Evolutionary conservation across 73 alveolate genomes (phyloP).

Genomic region (Tetrahymena borealis): DNA sequence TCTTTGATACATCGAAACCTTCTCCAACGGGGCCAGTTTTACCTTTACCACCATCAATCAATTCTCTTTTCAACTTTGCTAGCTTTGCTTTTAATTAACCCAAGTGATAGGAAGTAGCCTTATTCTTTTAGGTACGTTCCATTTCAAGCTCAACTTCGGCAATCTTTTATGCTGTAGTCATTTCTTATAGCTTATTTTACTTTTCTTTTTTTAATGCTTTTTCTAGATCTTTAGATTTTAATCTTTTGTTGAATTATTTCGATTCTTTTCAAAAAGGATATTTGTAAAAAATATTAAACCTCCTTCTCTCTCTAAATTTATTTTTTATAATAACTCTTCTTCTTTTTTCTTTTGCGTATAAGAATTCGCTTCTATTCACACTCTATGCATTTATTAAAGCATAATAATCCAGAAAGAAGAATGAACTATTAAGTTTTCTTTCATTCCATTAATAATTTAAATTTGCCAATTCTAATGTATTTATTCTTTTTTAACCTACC

Average conservation of each 20-base stretch:
- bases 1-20: slow-evolving; percentile 98
- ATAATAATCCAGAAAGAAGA: too few relatives aligned
- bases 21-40: slow-evolving; percentile 92
- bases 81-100: slow-evolving; percentile 97
- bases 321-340: not conserved
- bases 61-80: slow-evolving; percentile 91
- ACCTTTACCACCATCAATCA: slow-evolving; percentile 77
- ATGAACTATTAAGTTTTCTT: too few relatives aligned
- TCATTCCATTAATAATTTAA: too few relatives aligned
- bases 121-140: slow-evolving; percentile 96
- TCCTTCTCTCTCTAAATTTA: not conserved
- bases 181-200: slow-evolving; percentile 5
- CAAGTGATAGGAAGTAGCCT: slow-evolving; percentile 96
- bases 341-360: not conserved
- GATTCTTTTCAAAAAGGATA: not conserved
- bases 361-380: not conserved
- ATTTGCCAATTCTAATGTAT: too few relatives aligned
- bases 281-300: not conserved
- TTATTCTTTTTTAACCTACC: too few relatives aligned
- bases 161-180: slow-evolving; percentile 76
- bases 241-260: not conserved
- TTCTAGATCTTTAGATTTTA: not conserved
- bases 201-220: not conserved
- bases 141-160: slow-evolving; percentile 95
- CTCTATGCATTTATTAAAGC: not conserved